A percentile compares a stretch with the other conserved stretches of the same genome.
Evolutionary conservation across 352 stramenopile genomes (phyloP).

Genomic region (Achlya hypogyna): DNA sequence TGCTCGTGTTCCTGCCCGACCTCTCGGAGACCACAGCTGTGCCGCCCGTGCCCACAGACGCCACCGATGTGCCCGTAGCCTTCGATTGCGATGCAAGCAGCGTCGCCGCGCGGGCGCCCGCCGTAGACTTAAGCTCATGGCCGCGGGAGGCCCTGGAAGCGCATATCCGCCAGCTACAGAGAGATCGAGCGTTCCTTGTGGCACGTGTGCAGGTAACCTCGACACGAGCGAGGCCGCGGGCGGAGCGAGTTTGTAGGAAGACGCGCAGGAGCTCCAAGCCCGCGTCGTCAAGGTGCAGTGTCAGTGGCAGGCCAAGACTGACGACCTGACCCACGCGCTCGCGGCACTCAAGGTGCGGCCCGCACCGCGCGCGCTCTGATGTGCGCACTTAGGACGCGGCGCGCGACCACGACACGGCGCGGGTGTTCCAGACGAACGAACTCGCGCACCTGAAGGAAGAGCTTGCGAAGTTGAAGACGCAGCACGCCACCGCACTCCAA

Average conservation of each 20-base stretch:
- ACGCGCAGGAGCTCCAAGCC: conserved; percentile 5
- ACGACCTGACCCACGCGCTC: neutral
- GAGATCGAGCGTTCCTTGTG: neutral
- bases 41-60: neutral
- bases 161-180: neutral
- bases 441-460: neutral
- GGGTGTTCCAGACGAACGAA: neutral
- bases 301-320: conserved; percentile 4
- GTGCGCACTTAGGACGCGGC: neutral
- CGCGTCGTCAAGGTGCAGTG: conserved; percentile 2
- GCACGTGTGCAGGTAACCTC: neutral
- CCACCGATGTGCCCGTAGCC: neutral
- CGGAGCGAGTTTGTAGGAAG: neutral
- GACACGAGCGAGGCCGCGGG: too few relatives aligned
- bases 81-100: neutral
- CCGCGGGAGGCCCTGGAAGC: neutral
- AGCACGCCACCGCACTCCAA: neutral
- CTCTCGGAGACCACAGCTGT: neutral
- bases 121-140: neutral
- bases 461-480: neutral
- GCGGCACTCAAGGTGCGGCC: conserved; percentile 2
- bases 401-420: neutral
- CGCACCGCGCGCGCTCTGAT: neutral
- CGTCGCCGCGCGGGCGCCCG: too few relatives aligned
- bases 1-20: conserved; percentile 55